phyloP scores from a whole-genome alignment of 805 yeast genomes.

The Ogataea pilisensis region DNA sequence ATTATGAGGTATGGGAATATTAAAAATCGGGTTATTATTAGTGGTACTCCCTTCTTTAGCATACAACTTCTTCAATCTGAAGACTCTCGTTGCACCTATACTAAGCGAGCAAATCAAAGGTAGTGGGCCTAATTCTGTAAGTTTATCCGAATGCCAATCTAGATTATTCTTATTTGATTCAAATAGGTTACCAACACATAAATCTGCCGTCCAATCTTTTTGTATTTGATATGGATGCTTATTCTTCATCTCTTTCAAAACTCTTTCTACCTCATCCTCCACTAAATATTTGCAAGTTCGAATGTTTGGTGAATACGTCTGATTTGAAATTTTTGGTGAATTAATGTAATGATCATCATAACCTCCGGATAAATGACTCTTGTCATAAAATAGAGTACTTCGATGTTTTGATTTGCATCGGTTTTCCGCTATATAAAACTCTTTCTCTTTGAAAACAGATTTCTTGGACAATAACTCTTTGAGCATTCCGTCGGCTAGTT shows the following conservation, averaged over 20 bases:
- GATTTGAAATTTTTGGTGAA: constrained; percentile 11
- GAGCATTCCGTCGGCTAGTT: constrained; percentile 44
- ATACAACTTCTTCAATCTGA: constrained; percentile 48
- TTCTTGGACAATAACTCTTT: constrained; percentile 39
- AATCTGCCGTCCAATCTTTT: constrained; percentile 47
- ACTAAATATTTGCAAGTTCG: constrained; percentile 35
- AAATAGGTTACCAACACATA: constrained; percentile 56
- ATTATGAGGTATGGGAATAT: constrained; percentile 68
- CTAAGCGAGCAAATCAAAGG: constrained; percentile 64
- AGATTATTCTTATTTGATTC: constrained; percentile 45
- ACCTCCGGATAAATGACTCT: neutral
- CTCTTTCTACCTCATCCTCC: constrained; percentile 37
- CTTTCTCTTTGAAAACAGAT: constrained; percentile 35
- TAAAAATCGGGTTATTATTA: constrained; percentile 34
- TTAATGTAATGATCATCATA: constrained; percentile 18
- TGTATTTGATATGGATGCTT: constrained; percentile 36
- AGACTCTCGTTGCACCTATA: constrained; percentile 67
- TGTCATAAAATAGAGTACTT: constrained; percentile 34
- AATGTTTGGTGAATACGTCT: constrained; percentile 30
- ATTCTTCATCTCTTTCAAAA: constrained; percentile 15
- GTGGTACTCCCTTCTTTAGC: constrained; percentile 6
- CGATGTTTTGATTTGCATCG: constrained; percentile 56
- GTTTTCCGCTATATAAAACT: constrained; percentile 62
- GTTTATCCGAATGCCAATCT: constrained; percentile 75
- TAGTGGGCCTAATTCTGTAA: constrained; percentile 70